Conservation (phyloP, 106 monocot genomes). For the Phalaenopsis aphrodite region DNA sequence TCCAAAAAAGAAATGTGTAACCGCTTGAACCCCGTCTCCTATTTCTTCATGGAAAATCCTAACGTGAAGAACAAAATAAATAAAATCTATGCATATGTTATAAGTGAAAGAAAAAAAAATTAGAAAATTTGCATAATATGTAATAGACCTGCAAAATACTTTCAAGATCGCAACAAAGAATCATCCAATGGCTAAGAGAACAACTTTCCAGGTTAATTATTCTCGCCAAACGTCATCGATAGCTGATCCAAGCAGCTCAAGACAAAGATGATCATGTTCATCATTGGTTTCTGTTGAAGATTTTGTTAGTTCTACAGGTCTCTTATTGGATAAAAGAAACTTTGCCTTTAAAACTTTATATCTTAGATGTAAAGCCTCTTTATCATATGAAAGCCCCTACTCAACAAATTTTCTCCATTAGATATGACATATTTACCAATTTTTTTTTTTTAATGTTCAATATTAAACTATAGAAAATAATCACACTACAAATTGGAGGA, state of each 20-base stretch:
- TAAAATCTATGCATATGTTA: neutral
- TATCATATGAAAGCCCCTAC: slow-evolving; percentile 64
- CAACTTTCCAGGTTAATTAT: slow-evolving; percentile 15
- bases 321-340: slow-evolving; percentile 22
- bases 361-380: slow-evolving; percentile 42
- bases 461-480: neutral
- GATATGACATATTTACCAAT: neutral
- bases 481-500: neutral
- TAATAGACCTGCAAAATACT: slow-evolving; percentile 68
- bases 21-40: slow-evolving; percentile 64
- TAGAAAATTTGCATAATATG: neutral
- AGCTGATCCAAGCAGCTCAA: slow-evolving; percentile 43
- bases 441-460: neutral
- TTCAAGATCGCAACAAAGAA: slow-evolving; percentile 70
- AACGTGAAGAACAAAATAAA: slow-evolving; percentile 29
- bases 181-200: slow-evolving; percentile 60
- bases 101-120: neutral
- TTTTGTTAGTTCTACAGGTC: slow-evolving; percentile 1
- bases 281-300: neutral
- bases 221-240: slow-evolving; percentile 49
- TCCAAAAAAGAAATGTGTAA: slow-evolving; percentile 49
- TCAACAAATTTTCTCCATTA: slow-evolving; percentile 9
- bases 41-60: slow-evolving; percentile 50
- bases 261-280: slow-evolving; percentile 8
- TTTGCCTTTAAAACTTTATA: slow-evolving; percentile 44